Base-by-base conservation (phyloP, 1,139 yeast genomes). In the Geotrichum siamense region DNA sequence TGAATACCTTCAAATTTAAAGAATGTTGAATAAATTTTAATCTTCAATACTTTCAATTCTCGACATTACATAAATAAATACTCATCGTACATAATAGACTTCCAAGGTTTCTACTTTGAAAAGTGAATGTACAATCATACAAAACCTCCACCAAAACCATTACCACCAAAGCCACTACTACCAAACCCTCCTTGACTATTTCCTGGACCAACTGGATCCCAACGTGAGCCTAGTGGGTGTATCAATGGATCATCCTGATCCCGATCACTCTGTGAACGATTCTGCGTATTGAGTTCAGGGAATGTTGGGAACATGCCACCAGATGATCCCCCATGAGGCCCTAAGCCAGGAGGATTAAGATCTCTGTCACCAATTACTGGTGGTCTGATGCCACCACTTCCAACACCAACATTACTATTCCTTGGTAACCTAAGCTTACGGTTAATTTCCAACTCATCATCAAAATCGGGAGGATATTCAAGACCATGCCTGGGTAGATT, bases 161-260 rank as follows among this genome's bases (percentile, higher is more conserved):
- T n/a, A n/a, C 43, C 40, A 5, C 47, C 47, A 43, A 39, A 39
- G 6, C 43, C 43, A n/a, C n/a, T n/a, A n/a, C n/a, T n/a, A 13
- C 43, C 43, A 12, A 33, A 33, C 19, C 15, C 8, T 2, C 43
- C 33, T 15, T 37, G 28, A 2, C 47, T 43, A 43, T 27, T 25
- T 8, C 43, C 39, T 10, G 47, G 47, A 12, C 47, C 47, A 3
- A 41, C 21, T 4, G 47, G 47, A 23, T 43, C 47, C 47, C 47
- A 43, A 17, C 47, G 21, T 6, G 47, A 19, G 4, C 47, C 47
- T 6, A 40, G 43, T n/a, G 47, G 47, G 9, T 43, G 22, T 23
- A n/a, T 25, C 29, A 38, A 32, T 16, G 41, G 22, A 21, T 43
- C 43, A 16, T 39, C 43, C 27, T 37, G 39, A 17, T 43, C 27